Conservation (phyloP, 108 stramenopile genomes). For the Epithemia pelagica region DNA sequence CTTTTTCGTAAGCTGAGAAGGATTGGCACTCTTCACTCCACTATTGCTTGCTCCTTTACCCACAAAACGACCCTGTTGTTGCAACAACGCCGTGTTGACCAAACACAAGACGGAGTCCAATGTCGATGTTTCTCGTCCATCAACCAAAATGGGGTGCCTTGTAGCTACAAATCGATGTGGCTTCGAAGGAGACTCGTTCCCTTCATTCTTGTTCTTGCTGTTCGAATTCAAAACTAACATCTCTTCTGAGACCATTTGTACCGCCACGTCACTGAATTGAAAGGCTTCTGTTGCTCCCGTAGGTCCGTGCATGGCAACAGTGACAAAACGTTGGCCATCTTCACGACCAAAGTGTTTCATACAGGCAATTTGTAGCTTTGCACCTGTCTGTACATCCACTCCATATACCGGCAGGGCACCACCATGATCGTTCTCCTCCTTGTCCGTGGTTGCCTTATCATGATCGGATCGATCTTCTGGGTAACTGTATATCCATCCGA, state of each 20-base stretch:
- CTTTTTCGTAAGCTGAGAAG: slow-evolving; percentile 39
- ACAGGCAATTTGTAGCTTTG: slow-evolving; percentile 51
- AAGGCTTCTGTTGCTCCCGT: slow-evolving; percentile 82
- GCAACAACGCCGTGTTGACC: slow-evolving; percentile 75
- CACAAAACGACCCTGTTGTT: slow-evolving; percentile 55
- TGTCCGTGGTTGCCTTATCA: slow-evolving; percentile 7
- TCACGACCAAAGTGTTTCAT: slow-evolving; percentile 40
- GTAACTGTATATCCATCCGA: slow-evolving; percentile 85
- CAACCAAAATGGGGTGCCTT: slow-evolving; percentile 52
- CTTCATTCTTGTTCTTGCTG: background rate
- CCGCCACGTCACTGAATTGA: slow-evolving; percentile 73
- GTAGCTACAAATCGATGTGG: slow-evolving; percentile 35
- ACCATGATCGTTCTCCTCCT: background rate
- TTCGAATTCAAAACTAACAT: slow-evolving; percentile 17
- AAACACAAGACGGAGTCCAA: slow-evolving; percentile 78
- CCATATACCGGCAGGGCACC: slow-evolving; percentile 61
- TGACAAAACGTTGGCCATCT: slow-evolving; percentile 37
- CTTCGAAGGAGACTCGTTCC: background rate
- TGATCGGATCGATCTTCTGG: slow-evolving; percentile 48
- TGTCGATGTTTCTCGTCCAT: slow-evolving; percentile 62
- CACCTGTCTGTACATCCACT: slow-evolving; percentile 45
- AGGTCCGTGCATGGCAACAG: slow-evolving; percentile 68
- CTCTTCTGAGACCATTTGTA: slow-evolving; percentile 84
- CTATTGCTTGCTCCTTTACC: slow-evolving; percentile 23
- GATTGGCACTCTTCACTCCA: background rate